Conservation (phyloP, 2,329 filamentous ascomycete species). For the Coniochaeta sp. region DNA sequence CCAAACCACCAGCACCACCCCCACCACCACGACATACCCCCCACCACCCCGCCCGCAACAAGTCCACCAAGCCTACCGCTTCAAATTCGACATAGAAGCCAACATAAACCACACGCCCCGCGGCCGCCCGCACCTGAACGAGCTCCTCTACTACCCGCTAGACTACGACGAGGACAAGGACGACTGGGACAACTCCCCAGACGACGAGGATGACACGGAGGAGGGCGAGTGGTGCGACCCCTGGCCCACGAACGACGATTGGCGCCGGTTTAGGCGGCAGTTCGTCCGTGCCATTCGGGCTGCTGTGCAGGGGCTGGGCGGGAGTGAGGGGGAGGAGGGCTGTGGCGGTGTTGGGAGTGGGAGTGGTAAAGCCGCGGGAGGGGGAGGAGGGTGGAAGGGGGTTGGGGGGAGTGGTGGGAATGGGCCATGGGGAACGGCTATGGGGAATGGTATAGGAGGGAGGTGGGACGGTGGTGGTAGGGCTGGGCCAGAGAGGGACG, state of each 20-base stretch:
- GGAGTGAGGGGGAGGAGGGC: slow-evolving; percentile 6
- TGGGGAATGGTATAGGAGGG: not conserved
- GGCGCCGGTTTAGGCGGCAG: slow-evolving; percentile 26
- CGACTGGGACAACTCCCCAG: slow-evolving; percentile 11
- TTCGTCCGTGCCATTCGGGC: slow-evolving; percentile 24
- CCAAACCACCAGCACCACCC: too few relatives aligned
- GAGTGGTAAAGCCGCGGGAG: too few relatives aligned
- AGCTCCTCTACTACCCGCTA: slow-evolving; percentile 29
- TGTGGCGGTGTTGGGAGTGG: too few relatives aligned
- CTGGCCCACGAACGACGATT: slow-evolving; percentile 33
- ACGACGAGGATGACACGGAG: slow-evolving; percentile 3
- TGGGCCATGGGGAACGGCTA: not conserved
- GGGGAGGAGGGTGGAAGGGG: not conserved
- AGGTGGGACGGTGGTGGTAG: slow-evolving; percentile 2
- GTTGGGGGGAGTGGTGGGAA: not conserved
- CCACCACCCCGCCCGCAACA: slow-evolving; percentile 25
- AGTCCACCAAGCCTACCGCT: slow-evolving; percentile 38
- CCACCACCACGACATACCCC: too few relatives aligned
- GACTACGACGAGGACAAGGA: slow-evolving; percentile 21
- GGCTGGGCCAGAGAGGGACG: too few relatives aligned
- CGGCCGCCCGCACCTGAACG: slow-evolving; percentile 34
- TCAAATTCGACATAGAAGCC: slow-evolving; percentile 38
- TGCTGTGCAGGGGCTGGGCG: slow-evolving; percentile 17
- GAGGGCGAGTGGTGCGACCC: slow-evolving; percentile 25
- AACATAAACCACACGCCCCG: slow-evolving; percentile 36